Evolutionary conservation across 306 rosid genomes (phyloP).

Genomic region (Malus sylvestris): DNA sequence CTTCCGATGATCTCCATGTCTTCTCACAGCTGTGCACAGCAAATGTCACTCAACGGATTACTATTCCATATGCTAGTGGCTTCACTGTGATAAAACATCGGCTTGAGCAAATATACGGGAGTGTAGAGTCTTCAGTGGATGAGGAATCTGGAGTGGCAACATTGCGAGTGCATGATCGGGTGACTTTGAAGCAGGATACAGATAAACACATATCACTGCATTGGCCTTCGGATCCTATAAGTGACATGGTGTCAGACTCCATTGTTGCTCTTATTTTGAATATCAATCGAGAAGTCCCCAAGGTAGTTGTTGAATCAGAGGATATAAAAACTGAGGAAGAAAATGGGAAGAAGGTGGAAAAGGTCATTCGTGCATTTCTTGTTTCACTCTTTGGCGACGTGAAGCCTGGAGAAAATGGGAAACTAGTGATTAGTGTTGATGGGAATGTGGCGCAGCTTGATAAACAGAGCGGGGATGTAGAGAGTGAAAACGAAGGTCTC

Average conservation of each 20-base stretch:
- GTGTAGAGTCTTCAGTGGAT: conserved; percentile 66
- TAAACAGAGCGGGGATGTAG: conserved; percentile 78
- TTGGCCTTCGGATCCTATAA: conserved; percentile 83
- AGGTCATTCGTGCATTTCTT: conserved; percentile 69
- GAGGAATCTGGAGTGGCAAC: conserved; percentile 75
- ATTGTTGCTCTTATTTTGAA: conserved; percentile 69
- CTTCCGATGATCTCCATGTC: conserved; percentile 85
- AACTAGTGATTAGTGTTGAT: conserved; percentile 67
- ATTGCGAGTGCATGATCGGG: conserved; percentile 63
- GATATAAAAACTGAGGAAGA: conserved; percentile 56
- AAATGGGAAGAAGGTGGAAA: conserved; percentile 62
- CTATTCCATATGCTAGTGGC: conserved; percentile 69
- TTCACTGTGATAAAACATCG: conserved; percentile 58
- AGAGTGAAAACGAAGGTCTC: conserved; percentile 82
- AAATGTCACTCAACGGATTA: conserved; percentile 69
- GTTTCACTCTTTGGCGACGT: conserved; percentile 80
- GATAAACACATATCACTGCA: conserved; percentile 82
- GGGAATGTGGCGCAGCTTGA: conserved; percentile 74
- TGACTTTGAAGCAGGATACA: conserved; percentile 70
- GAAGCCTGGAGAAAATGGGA: conserved; percentile 73
- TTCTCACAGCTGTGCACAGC: conserved; percentile 85
- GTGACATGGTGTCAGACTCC: conserved; percentile 89
- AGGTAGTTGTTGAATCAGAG: conserved; percentile 61
- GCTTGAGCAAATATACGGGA: conserved; percentile 68
- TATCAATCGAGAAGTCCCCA: conserved; percentile 67